Percentiles rank a stretch among this genome's conserved stretches.
phyloP scores from a whole-genome alignment of 148 eudicot genomes.

The Diospyros kaki region DNA sequence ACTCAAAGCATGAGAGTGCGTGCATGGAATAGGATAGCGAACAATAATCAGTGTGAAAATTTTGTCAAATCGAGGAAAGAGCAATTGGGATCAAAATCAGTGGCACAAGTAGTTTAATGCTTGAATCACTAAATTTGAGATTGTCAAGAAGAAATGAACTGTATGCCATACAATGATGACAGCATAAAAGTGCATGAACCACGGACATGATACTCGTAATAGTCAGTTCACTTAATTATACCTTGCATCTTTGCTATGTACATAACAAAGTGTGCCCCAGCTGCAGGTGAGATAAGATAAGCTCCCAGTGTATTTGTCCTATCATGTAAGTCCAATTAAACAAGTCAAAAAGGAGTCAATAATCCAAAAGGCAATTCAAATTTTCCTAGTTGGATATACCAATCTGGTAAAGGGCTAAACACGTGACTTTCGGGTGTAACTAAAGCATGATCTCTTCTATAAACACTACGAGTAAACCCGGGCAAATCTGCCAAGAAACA shows the following conservation, averaged over 20 bases:
- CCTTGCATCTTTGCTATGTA: conserved; percentile 99
- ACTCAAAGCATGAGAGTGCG: not conserved
- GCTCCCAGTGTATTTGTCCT: conserved; percentile 88
- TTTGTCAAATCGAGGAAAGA: not conserved
- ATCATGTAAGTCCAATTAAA: conserved; percentile 13
- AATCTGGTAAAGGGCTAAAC: conserved; percentile 88
- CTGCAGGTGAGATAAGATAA: conserved; percentile 75
- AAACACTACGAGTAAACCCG: conserved; percentile 92
- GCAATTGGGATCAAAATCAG: not conserved
- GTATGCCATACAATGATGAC: not conserved
- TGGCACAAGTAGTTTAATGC: not conserved
- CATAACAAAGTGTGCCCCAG: conserved; percentile 94
- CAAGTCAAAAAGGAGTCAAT: conserved; percentile 7
- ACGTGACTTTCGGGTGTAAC: conserved; percentile 97
- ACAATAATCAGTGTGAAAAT: not conserved
- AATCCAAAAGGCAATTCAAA: not conserved
- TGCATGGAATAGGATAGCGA: not conserved
- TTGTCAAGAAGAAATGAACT: not conserved
- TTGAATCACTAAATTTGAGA: not conserved
- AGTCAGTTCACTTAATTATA: conserved; percentile 15
- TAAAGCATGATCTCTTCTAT: conserved; percentile 80
- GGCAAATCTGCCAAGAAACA: conserved; percentile 66
- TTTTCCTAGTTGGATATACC: conserved; percentile 36
- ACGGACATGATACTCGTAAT: not conserved
- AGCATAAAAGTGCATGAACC: not conserved